These are phyloP conservation scores for Pichia sp. DNA, from an alignment of 1,139 yeast species.

Conservation along the genomic window DNA sequence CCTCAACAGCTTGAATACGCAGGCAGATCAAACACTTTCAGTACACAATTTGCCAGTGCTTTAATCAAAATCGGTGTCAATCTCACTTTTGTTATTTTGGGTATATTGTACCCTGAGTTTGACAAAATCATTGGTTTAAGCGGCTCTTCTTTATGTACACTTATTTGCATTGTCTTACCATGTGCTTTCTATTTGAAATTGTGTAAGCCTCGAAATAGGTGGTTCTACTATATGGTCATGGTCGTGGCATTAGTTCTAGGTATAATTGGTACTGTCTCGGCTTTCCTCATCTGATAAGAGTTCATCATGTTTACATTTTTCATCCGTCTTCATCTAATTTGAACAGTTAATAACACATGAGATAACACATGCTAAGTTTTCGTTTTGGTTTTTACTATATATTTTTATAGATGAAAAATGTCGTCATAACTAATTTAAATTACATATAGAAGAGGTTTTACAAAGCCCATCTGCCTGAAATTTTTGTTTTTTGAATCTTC, in stretches of 20 bases:
- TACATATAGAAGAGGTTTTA: not conserved
- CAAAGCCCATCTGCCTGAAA: slow-evolving; percentile 11
- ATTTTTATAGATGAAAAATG: too few relatives aligned
- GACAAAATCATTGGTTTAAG: slow-evolving; percentile 53
- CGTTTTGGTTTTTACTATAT: too few relatives aligned
- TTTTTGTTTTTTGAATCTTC: slow-evolving; percentile 2
- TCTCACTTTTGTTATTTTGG: slow-evolving; percentile 46
- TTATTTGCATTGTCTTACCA: slow-evolving; percentile 54
- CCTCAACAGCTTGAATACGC: slow-evolving; percentile 26
- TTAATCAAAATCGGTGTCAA: slow-evolving; percentile 46
- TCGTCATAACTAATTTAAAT: too few relatives aligned
- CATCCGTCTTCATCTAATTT: too few relatives aligned
- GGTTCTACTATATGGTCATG: slow-evolving; percentile 28
- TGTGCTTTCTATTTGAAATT: slow-evolving; percentile 46
- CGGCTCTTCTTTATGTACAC: slow-evolving; percentile 56
- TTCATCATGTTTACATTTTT: not conserved
- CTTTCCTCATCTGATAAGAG: slow-evolving; percentile 18
- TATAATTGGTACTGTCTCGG: slow-evolving; percentile 31
- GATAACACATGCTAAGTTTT: too few relatives aligned
- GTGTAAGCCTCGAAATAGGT: slow-evolving; percentile 28
- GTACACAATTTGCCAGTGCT: slow-evolving; percentile 20
- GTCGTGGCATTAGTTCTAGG: slow-evolving; percentile 27
- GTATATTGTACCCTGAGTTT: slow-evolving; percentile 55
- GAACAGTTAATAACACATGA: too few relatives aligned
- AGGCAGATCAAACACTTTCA: slow-evolving; percentile 14